Conservation (phyloP, 208 protist species). For the Balamuthia mandrillaris region DNA sequence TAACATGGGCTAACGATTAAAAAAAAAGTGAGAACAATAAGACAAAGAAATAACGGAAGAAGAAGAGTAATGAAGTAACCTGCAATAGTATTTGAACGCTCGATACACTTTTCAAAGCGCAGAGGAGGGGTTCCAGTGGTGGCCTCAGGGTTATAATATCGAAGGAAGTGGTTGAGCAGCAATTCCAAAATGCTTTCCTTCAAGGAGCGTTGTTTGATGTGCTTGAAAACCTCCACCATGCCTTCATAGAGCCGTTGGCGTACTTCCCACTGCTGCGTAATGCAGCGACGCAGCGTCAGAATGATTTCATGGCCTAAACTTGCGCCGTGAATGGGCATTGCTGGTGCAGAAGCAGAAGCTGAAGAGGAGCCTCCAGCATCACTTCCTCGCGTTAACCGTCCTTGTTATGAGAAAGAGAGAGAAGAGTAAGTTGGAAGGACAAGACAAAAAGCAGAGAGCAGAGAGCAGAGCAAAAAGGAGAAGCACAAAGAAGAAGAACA, state of each 20-base stretch:
- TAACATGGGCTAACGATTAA: background rate
- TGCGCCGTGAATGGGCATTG: no score
- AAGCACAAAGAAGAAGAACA: no score
- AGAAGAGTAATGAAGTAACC: background rate
- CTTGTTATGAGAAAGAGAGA: no score
- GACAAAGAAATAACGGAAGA: background rate
- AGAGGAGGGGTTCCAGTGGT: background rate
- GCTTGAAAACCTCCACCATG: constrained; percentile 2
- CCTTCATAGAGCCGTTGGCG: constrained; percentile 16
- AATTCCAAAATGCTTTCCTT: constrained; percentile 23
- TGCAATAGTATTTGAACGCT: background rate
- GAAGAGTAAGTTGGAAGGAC: no score
- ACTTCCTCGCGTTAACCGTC: no score
- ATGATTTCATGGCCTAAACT: no score
- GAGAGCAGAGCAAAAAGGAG: no score
- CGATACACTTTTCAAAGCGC: background rate
- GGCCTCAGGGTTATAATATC: background rate
- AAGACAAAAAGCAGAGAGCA: no score
- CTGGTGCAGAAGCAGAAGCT: no score
- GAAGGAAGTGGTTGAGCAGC: background rate
- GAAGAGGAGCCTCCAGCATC: no score
- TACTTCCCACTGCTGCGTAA: constrained; percentile 32
- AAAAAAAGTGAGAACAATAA: background rate
- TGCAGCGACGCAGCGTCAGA: background rate
- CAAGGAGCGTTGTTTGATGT: background rate